Evolutionary conservation across 2,329 filamentous ascomycete species (phyloP), one percentile per base, ranked within the genome.

Genomic region (Cladosporium sphaerospermum): DNA sequence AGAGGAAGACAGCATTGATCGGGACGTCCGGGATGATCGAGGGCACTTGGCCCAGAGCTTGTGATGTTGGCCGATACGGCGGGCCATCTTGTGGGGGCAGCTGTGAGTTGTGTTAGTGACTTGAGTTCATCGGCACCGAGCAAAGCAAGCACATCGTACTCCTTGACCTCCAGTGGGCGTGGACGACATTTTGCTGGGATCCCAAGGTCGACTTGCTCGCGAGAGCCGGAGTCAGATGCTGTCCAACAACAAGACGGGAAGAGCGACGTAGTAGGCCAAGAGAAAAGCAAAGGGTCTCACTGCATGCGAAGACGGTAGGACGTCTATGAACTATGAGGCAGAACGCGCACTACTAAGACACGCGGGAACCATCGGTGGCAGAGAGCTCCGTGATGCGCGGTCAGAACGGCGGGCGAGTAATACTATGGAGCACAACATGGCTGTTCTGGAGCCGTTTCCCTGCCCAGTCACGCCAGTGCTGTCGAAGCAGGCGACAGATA

Each of bases 1-100:
- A 65, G 11, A 89, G 67, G 57, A 90, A 79, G 53, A 88, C 77
- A 49, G 78, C 75, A 56, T 75, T 80, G 64, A 89, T 76, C 36
- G 86, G 83, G 7, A 83, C 75, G 65, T 91, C 87, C 57, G 85
- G 70, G 2, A 64, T 57, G 3, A 75, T 63, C 1, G 74, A 78
- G 1, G 88, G 86, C 7, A 71, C 59, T 19, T 83, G 80, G 54
- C 85, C 84, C 14, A 83, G 68, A 13, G 65, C 62, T 40, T 83
- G 81, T 10, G 36, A 47, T 9, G 43, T 53, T 14, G 51, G 61
- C 69, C 43, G 16, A 18, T 53, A 53, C 6, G 51, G 50, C 13
- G 50, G 43, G 9, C 14, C 13, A 14, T 51, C 48, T 7, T 39
- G 40, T 14, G 10, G 11, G 6, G 13, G 40, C 41, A 19, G 14